Percentiles rank a stretch among this genome's conserved stretches.
Evolutionary conservation across 2,329 filamentous ascomycete species (phyloP).

Genomic region (Lizonia empirigonia): DNA sequence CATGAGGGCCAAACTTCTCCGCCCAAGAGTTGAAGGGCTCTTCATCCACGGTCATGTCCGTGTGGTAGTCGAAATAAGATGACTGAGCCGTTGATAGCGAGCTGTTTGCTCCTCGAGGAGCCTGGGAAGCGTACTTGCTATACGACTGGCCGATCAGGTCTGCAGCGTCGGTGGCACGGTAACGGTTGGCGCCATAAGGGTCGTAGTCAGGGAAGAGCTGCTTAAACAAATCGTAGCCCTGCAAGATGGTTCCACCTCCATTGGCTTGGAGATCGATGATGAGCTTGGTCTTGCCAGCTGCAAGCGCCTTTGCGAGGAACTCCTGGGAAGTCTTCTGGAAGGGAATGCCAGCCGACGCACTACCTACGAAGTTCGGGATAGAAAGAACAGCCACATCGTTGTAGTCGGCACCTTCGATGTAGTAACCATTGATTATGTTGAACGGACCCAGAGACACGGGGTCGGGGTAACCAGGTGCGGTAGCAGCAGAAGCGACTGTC

Average conservation of each 20-base stretch:
- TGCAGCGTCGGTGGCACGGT: conserved; percentile 56
- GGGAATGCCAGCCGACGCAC: conserved; percentile 20
- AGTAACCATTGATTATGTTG: conserved; percentile 55
- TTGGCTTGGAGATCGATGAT: conserved; percentile 66
- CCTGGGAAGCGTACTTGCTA: conserved; percentile 40
- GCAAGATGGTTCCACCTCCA: conserved; percentile 63
- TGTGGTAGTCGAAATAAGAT: conserved; percentile 55
- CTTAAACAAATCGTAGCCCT: conserved; percentile 67
- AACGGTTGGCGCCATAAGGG: conserved; percentile 58
- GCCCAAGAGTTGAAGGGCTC: conserved; percentile 55
- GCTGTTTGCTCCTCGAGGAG: conserved; percentile 44
- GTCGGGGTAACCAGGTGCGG: conserved; percentile 51
- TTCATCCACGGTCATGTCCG: conserved; percentile 55
- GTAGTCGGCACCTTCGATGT: conserved; percentile 51
- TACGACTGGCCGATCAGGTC: conserved; percentile 52
- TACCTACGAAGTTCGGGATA: conserved; percentile 49
- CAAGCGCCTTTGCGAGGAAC: conserved; percentile 51
- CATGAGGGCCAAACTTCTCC: conserved; percentile 49
- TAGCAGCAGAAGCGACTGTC: conserved; percentile 14
- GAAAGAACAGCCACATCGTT: conserved; percentile 54
- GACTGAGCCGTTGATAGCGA: conserved; percentile 49
- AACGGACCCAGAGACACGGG: conserved; percentile 47
- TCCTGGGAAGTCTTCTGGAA: conserved; percentile 52
- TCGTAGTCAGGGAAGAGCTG: conserved; percentile 59
- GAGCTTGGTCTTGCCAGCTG: conserved; percentile 62